Conservation (phyloP, 2,329 filamentous ascomycete genomes). For the Talaromyces amestolkiae region DNA sequence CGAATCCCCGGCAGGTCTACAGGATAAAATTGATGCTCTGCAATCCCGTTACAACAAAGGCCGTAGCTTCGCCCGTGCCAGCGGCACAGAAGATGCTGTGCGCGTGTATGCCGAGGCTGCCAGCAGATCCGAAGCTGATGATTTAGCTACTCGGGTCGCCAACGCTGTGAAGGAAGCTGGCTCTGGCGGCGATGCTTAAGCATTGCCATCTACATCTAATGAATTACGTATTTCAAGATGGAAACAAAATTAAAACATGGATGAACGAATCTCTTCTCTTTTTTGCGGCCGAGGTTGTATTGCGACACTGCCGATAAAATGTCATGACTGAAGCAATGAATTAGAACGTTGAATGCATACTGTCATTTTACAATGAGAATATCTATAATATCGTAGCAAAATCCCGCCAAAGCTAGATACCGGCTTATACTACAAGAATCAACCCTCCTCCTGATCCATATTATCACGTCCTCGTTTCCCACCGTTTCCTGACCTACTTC, state of each 20-base stretch:
- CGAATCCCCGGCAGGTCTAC: constrained; percentile 72
- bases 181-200: constrained; percentile 24
- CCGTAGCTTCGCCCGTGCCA: constrained; percentile 85
- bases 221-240: neutral
- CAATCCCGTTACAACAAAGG: constrained; percentile 90
- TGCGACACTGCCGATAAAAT: neutral
- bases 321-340: constrained; percentile 7
- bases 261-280: neutral
- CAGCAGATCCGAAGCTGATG: constrained; percentile 83
- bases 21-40: constrained; percentile 79
- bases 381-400: neutral
- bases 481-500: constrained; percentile 37
- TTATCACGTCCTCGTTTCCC: constrained; percentile 56
- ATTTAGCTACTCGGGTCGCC: constrained; percentile 80
- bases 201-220: neutral
- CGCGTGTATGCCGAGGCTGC: constrained; percentile 94
- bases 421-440: constrained; percentile 17
- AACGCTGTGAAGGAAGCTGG: constrained; percentile 65
- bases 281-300: neutral
- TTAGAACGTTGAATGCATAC: constrained; percentile 3
- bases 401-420: neutral
- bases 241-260: neutral
- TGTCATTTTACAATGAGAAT: neutral
- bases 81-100: constrained; percentile 93
- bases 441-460: constrained; percentile 77